These are phyloP conservation scores for Fusarium sp. DNA, from an alignment of 2,329 filamentous ascomycete species.

Conservation along the genomic window DNA sequence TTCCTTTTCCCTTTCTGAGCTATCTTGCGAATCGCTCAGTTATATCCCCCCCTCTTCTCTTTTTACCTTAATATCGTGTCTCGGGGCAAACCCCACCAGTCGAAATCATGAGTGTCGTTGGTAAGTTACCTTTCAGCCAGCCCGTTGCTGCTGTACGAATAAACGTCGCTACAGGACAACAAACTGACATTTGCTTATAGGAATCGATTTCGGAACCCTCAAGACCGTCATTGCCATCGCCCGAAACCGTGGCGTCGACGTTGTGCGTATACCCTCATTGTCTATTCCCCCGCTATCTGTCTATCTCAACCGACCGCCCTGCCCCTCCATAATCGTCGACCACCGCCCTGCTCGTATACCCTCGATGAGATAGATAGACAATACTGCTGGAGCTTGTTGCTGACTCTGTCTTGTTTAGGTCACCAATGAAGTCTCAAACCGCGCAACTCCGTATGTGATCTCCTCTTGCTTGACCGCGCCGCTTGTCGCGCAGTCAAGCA, in stretches of 20 bases:
- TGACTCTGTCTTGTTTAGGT: slow-evolving; percentile 69
- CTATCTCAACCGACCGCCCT: slow-evolving; percentile 23
- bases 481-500: slow-evolving; percentile 18
- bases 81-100: slow-evolving; percentile 45
- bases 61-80: slow-evolving; percentile 35
- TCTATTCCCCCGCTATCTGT: slow-evolving; percentile 19
- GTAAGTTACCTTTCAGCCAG: slow-evolving; percentile 49
- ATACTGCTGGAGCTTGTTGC: neutral
- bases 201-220: slow-evolving; percentile 94
- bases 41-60: slow-evolving; percentile 18
- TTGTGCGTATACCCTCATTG: slow-evolving; percentile 73
- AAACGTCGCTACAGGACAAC: slow-evolving; percentile 2
- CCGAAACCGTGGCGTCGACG: slow-evolving; percentile 98
- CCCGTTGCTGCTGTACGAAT: too few species aligned
- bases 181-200: slow-evolving; percentile 55
- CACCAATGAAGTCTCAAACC: slow-evolving; percentile 98
- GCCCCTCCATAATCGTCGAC: slow-evolving; percentile 16
- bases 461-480: slow-evolving; percentile 13
- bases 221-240: slow-evolving; percentile 98
- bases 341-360: neutral
- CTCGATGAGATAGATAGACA: slow-evolving; percentile 15
- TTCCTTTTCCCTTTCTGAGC: slow-evolving; percentile 39
- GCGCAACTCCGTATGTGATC: slow-evolving; percentile 89
- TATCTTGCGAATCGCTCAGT: slow-evolving; percentile 34
- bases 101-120: slow-evolving; percentile 67